Evolutionary conservation across 164 flowering plant genomes (phyloP), one percentile per base, ranked within the genome.

Genomic region (Liriodendron chinense): DNA sequence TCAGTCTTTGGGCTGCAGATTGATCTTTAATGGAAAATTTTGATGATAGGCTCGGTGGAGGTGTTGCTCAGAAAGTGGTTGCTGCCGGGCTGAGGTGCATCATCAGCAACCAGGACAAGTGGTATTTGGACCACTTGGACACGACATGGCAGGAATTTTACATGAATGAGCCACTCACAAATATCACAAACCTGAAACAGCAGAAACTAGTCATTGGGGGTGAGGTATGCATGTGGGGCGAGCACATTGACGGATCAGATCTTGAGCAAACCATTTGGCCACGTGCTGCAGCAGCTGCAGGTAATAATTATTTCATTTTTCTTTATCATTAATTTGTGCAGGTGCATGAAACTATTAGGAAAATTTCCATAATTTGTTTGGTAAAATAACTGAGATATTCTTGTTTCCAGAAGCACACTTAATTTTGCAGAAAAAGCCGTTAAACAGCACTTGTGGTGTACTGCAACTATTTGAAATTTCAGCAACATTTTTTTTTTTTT

Each of bases 241-340:
- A 93, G 74, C 75, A 74, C 70, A 77, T 90, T 64, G 98, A 93
- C 80, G 88, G 75, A 1, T 93, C 98, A 3, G 90, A 93, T 67
- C 83, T 93, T 72, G 86, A 91, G 74, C 96, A 91, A 81, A 93
- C 96, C 25, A 91, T 93, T 74, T 93, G 98, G 98, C 98, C 97
- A 7, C 91, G 96, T 56, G 98, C 96, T 80, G 98, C 96, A n/a
- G 98, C 97, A 48, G 97, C 97, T 79, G 97, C 97, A 87, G 97
- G 97, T 93, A 87, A 47, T 47, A 65, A 28, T 69, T 50, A 47
- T 47, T 34, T 4, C 43, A 34, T 34, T 34, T 34, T 34, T 34
- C 3, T 34, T 34, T 34, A 34, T 34, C 43, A 34, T 34, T 34
- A 34, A 34, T 34, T 34, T 34, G 43, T 34, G 43, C 43, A 34